A percentile compares a stretch with the other conserved stretches of the same genome.
Conservation (phyloP, 2,329 filamentous ascomycete species). For the Apiospora hydei region DNA sequence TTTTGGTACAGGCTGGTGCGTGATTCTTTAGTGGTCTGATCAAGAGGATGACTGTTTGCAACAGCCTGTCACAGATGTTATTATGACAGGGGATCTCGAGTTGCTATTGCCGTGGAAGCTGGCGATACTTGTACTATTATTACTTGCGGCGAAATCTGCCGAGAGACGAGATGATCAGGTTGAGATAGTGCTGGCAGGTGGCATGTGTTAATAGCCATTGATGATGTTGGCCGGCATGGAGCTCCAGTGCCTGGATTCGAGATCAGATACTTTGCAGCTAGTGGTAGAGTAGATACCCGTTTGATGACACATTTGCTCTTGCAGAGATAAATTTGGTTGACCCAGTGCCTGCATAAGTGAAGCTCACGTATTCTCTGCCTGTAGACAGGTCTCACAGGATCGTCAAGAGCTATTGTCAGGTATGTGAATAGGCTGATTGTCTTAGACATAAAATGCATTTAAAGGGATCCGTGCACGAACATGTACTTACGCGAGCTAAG, state of each 20-base stretch:
- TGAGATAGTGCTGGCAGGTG: neutral
- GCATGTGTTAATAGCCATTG: neutral
- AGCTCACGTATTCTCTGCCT: neutral
- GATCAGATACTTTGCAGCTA: neutral
- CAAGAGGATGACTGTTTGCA: conserved; percentile 1
- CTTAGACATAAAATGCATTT: neutral
- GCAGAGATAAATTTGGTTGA: neutral
- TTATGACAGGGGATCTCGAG: neutral
- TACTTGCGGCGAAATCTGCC: neutral
- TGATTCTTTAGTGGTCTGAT: neutral
- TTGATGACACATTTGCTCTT: neutral
- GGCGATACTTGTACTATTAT: neutral
- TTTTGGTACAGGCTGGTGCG: neutral
- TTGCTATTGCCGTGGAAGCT: neutral
- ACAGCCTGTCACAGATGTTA: neutral
- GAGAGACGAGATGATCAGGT: neutral
- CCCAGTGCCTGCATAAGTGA: neutral
- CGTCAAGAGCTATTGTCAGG: neutral
- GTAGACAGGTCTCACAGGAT: neutral
- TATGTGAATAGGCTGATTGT: neutral
- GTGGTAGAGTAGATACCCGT: conserved; percentile 16
- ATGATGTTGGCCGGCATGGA: neutral
- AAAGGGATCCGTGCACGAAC: neutral
- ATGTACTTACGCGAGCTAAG: neutral
- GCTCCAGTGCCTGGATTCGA: neutral